Conservation (phyloP, 1,284 basidiomycete species). For the Naganishia albida region DNA sequence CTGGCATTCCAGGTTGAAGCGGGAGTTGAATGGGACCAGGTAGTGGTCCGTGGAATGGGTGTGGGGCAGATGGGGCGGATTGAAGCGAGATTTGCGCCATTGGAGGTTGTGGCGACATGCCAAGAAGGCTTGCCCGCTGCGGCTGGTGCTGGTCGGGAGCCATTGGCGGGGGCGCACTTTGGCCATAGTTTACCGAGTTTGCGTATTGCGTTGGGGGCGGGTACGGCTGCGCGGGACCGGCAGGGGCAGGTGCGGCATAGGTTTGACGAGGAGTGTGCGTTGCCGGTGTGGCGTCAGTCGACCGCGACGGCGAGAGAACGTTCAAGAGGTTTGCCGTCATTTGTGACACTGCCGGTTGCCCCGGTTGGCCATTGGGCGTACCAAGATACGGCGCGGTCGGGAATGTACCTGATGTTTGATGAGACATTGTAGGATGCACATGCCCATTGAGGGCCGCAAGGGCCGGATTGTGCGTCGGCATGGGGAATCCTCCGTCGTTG, state of each 20-base stretch:
- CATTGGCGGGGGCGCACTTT: background rate
- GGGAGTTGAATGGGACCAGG: constrained; percentile 20
- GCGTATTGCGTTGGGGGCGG: background rate
- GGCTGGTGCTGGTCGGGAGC: background rate
- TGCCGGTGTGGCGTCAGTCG: background rate
- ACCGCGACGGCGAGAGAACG: constrained; percentile 7
- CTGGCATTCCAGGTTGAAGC: constrained; percentile 18
- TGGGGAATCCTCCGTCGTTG: constrained; percentile 15
- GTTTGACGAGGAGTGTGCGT: background rate
- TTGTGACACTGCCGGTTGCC: constrained; percentile 5
- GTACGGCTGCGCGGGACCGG: background rate
- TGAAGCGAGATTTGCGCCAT: constrained; percentile 5
- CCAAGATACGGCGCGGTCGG: constrained; percentile 3
- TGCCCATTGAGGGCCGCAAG: constrained; percentile 13
- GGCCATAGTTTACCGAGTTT: background rate
- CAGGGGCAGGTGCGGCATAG: background rate
- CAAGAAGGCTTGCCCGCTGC: background rate
- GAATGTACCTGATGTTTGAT: constrained; percentile 3
- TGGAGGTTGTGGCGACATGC: constrained; percentile 1
- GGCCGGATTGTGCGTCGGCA: constrained; percentile 20
- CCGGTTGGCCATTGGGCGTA: background rate
- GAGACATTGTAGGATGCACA: constrained; percentile 4
- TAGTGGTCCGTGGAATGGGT: background rate
- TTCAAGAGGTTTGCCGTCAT: constrained; percentile 14
- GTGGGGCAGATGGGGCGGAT: background rate